These are phyloP conservation scores for Butyriboletus loyo DNA, from an alignment of 768 basidiomycete species.

Conservation along the genomic window DNA sequence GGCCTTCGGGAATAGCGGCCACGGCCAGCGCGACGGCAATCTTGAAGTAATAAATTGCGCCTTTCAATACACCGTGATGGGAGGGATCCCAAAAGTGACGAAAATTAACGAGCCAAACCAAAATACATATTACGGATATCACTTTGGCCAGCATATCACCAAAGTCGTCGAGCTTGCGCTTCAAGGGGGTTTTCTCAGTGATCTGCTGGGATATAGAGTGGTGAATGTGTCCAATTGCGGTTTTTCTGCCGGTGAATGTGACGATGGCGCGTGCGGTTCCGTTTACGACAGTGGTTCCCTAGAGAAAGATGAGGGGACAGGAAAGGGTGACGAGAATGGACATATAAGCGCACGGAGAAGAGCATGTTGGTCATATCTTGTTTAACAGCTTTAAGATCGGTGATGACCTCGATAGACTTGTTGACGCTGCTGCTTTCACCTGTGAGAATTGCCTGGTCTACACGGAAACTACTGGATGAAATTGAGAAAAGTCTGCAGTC, in stretches of 20 bases:
- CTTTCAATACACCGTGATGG: slow-evolving; percentile 87
- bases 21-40: slow-evolving; percentile 99
- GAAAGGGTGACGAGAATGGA: not conserved
- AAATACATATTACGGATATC: slow-evolving; percentile 93
- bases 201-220: slow-evolving; percentile 93
- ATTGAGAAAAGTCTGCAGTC: slow-evolving; percentile 89
- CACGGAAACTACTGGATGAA: slow-evolving; percentile 87
- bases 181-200: slow-evolving; percentile 93
- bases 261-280: slow-evolving; percentile 88
- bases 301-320: not conserved
- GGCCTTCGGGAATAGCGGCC: slow-evolving; percentile 95
- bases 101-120: slow-evolving; percentile 97
- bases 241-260: slow-evolving; percentile 78
- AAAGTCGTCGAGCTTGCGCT: slow-evolving; percentile 97
- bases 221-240: slow-evolving; percentile 97
- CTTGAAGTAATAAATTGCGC: slow-evolving; percentile 98
- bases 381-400: slow-evolving; percentile 81
- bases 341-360: slow-evolving; percentile 64
- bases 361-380: slow-evolving; percentile 98
- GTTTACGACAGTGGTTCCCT: slow-evolving; percentile 97
- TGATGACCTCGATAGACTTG: slow-evolving; percentile 68
- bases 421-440: slow-evolving; percentile 90
- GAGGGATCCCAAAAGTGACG: slow-evolving; percentile 95
- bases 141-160: slow-evolving; percentile 97
- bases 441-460: slow-evolving; percentile 96